A percentile compares a stretch with the other conserved stretches of the same genome.
These are phyloP conservation scores for Botrytis porri DNA, from an alignment of 2,329 filamentous ascomycete species.

Conservation along the genomic window DNA sequence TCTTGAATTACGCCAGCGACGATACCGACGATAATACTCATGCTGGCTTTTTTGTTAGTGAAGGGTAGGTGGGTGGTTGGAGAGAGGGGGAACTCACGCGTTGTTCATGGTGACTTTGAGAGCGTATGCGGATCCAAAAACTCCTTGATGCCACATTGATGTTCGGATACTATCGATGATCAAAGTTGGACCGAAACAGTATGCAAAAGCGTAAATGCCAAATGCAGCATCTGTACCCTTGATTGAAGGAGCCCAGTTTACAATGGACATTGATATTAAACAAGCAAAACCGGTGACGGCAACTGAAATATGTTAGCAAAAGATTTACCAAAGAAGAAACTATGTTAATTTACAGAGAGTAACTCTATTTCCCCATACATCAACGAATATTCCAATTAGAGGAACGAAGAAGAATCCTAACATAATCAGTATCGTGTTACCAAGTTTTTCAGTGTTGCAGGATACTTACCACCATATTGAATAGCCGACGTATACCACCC, in stretches of 20 bases:
- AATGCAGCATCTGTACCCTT: constrained; percentile 57
- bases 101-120: constrained; percentile 63
- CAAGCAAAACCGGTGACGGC: constrained; percentile 49
- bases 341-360: constrained; percentile 40
- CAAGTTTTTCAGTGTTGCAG: background rate
- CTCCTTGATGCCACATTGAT: constrained; percentile 56
- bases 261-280: constrained; percentile 51
- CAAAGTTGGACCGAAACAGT: constrained; percentile 53
- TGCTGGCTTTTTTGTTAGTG: constrained; percentile 40
- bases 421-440: background rate
- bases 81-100: constrained; percentile 34
- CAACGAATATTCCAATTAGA: constrained; percentile 46
- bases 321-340: background rate
- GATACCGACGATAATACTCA: constrained; percentile 59
- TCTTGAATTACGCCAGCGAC: constrained; percentile 59
- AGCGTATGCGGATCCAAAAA: constrained; percentile 59
- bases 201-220: constrained; percentile 56
- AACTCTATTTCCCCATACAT: constrained; percentile 53
- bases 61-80: too few relatives aligned
- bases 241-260: constrained; percentile 49
- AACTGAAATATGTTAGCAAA: constrained; percentile 29
- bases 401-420: constrained; percentile 55
- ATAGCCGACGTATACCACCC: constrained; percentile 59
- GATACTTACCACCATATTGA: constrained; percentile 48
- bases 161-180: constrained; percentile 62